A percentile compares a stretch with the other conserved stretches of the same genome.
Evolutionary conservation across 352 stramenopile genomes (phyloP).

Genomic region (Phytophthora idaei): DNA sequence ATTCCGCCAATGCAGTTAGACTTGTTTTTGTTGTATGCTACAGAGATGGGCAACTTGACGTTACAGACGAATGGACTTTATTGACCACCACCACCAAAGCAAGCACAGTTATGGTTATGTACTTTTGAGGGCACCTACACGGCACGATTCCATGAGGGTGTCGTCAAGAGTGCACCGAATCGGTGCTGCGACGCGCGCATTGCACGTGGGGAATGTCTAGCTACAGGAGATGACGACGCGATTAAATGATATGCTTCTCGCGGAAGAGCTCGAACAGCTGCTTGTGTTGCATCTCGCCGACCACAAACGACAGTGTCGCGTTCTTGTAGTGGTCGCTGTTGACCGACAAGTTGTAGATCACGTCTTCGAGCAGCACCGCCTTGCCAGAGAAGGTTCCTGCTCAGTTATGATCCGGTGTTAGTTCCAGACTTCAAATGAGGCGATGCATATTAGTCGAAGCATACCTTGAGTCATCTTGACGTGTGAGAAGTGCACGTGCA

Average conservation of each 20-base stretch:
- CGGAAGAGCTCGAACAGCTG: conserved; percentile 68
- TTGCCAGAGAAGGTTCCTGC: conserved; percentile 78
- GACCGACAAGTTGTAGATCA: conserved; percentile 79
- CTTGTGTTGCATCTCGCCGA: conserved; percentile 86
- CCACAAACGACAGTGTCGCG: conserved; percentile 72
- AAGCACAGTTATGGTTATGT: not conserved
- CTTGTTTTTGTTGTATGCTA: conserved; percentile 24
- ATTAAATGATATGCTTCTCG: conserved; percentile 55
- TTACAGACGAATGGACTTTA: conserved; percentile 7
- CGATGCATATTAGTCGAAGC: not conserved
- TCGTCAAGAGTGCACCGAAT: conserved; percentile 14
- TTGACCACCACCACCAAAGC: no score
- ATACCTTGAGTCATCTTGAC: conserved; percentile 81
- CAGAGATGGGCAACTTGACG: conserved; percentile 4
- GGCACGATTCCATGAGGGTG: not conserved
- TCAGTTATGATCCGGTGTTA: conserved; percentile 7
- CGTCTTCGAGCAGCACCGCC: conserved; percentile 83
- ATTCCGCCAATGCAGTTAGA: conserved; percentile 26
- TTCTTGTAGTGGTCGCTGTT: conserved; percentile 74
- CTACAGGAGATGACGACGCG: no score
- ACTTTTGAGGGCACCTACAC: conserved; percentile 12
- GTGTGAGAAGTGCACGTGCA: conserved; percentile 89
- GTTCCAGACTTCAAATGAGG: not conserved
- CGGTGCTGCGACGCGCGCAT: conserved; percentile 3
- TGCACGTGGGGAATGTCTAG: conserved; percentile 7